Conservation (phyloP, 768 basidiomycete species). For the Coprinellus micaceus region DNA sequence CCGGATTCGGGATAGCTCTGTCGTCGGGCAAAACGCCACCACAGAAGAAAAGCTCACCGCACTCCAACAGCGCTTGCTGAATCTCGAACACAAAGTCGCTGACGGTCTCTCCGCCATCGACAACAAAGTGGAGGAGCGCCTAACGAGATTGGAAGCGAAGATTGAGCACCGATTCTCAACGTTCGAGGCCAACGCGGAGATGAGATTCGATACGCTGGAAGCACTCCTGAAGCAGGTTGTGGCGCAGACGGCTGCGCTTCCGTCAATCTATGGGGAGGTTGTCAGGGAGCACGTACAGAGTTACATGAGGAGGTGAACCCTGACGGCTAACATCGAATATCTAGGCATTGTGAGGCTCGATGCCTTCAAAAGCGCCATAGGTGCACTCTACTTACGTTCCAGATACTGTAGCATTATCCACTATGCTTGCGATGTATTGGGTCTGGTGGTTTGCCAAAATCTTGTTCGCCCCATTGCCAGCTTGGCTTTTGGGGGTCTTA, state of each 20-base stretch:
- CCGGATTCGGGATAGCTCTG: conserved; percentile 22
- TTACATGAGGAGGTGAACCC: background rate
- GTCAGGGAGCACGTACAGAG: conserved; percentile 14
- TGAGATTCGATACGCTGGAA: conserved; percentile 22
- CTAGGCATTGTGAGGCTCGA: no score
- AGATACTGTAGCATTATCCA: no score
- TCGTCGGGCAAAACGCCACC: conserved; percentile 14
- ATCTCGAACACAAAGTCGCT: conserved; percentile 26
- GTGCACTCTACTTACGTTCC: no score
- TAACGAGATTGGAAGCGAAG: conserved; percentile 21
- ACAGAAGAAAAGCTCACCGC: conserved; percentile 24
- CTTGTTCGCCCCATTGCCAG: no score
- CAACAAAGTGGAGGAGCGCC: conserved; percentile 22
- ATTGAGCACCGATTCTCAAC: conserved; percentile 21
- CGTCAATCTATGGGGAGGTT: conserved; percentile 26
- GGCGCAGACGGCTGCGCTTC: conserved; percentile 27
- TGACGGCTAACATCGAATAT: no score
- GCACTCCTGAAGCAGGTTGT: conserved; percentile 23
- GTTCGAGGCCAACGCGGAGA: conserved; percentile 22
- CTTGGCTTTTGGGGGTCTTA: no score
- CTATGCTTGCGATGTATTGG: no score
- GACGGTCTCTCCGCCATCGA: conserved; percentile 23
- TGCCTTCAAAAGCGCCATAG: no score
- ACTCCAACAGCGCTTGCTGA: conserved; percentile 27
- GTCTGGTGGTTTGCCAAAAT: no score